Evolutionary conservation across 805 yeast species (phyloP).

Genomic region (Ogataea wickerhamii): DNA sequence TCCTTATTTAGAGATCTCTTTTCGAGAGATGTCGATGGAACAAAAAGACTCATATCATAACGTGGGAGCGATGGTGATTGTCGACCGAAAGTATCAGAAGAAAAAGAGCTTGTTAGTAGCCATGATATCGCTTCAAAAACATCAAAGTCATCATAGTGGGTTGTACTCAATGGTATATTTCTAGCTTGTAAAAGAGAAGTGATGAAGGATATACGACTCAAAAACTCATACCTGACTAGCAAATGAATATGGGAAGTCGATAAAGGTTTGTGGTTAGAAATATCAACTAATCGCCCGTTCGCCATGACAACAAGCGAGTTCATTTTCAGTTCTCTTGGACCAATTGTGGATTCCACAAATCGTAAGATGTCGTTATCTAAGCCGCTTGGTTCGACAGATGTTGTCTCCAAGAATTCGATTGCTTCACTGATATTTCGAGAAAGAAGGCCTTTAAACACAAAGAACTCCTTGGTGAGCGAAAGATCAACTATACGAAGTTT

Average conservation of each 20-base stretch:
- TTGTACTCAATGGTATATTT: not conserved
- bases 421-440: conserved; percentile 5
- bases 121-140: conserved; percentile 25
- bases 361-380: not conserved
- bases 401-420: not conserved
- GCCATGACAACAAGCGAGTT: conserved; percentile 38
- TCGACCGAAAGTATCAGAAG: conserved; percentile 25
- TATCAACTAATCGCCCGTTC: conserved; percentile 52
- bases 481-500: conserved; percentile 21
- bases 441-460: conserved; percentile 4
- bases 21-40: conserved; percentile 3
- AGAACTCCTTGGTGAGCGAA: not conserved
- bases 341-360: conserved; percentile 4
- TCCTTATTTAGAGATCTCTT: conserved; percentile 7
- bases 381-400: not conserved
- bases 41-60: conserved; percentile 11
- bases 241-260: conserved; percentile 31
- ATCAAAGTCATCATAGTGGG: conserved; percentile 13
- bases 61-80: conserved; percentile 21
- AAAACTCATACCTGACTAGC: conserved; percentile 45
- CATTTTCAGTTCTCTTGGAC: conserved; percentile 3
- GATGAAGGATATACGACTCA: conserved; percentile 36
- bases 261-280: conserved; percentile 25
- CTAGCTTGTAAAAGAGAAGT: conserved; percentile 4
- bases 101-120: conserved; percentile 22